phyloP scores from a whole-genome alignment of 441 rosid species.

The Croton laevigatus region DNA sequence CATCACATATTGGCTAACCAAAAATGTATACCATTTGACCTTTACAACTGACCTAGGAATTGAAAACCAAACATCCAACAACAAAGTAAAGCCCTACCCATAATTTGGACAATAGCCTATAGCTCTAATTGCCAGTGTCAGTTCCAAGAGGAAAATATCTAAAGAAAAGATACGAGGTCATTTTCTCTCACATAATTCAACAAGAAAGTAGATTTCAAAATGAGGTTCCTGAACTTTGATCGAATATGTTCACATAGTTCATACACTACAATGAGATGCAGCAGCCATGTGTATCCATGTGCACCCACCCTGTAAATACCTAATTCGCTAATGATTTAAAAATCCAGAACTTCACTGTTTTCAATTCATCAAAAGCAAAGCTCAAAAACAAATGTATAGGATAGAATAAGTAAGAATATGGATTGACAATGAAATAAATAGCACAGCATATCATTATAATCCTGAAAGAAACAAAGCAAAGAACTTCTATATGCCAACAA shows the following conservation, averaged over 20 bases:
- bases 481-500: constrained; percentile 11
- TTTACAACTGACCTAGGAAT: neutral
- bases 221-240: neutral
- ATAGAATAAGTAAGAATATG: neutral
- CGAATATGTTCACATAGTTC: neutral
- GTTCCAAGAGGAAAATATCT: neutral
- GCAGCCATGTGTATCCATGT: neutral
- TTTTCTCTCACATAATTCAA: neutral
- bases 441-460: neutral
- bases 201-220: neutral
- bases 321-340: neutral
- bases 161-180: neutral
- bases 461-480: constrained; percentile 1
- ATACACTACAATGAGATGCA: neutral
- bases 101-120: neutral
- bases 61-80: neutral
- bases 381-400: neutral
- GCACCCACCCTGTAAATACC: neutral
- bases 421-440: neutral
- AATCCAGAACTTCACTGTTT: neutral
- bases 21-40: neutral
- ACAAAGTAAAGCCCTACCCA: neutral
- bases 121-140: neutral
- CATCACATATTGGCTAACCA: neutral
- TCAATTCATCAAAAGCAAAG: neutral